These are phyloP conservation scores for Circinella minor DNA, from an alignment of 371 early-diverging fungal genomes.

Conservation along the genomic window DNA sequence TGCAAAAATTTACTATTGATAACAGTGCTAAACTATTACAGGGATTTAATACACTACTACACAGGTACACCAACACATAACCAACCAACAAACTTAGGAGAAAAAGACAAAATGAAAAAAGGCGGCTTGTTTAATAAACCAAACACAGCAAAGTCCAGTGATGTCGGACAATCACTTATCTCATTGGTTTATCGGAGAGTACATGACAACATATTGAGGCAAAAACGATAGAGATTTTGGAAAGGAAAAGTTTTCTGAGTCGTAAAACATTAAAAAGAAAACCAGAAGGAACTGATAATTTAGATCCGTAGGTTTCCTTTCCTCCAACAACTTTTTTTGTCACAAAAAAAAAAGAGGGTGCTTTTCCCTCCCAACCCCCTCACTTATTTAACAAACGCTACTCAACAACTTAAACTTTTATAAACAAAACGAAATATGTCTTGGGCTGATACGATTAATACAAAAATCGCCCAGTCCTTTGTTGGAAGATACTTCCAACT, in stretches of 20 bases:
- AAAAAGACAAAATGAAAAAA: not conserved
- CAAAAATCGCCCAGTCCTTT: conserved; percentile 51
- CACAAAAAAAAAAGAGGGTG: conserved; percentile 3
- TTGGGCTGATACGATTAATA: conserved; percentile 52
- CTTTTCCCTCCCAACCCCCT: not conserved
- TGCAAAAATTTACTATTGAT: not conserved
- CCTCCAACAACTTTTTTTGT: not conserved
- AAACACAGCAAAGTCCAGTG: not conserved
- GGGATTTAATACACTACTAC: not conserved
- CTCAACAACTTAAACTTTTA: not conserved
- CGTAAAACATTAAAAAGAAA: conserved; percentile 7
- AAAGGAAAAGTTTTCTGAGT: conserved; percentile 10
- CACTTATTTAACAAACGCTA: not conserved
- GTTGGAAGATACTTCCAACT: conserved; percentile 69
- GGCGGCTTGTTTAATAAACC: not conserved
- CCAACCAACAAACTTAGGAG: not conserved
- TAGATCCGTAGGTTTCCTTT: not conserved
- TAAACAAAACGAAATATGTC: conserved; percentile 14
- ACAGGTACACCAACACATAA: not conserved
- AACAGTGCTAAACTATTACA: not conserved
- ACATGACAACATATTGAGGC: not conserved
- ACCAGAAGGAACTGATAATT: not conserved
- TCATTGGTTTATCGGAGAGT: conserved; percentile 9
- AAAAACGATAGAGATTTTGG: not conserved
- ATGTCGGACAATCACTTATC: conserved; percentile 6